phyloP scores from a whole-genome alignment of 139 green algal genomes.

The Nannochloris sp. region DNA sequence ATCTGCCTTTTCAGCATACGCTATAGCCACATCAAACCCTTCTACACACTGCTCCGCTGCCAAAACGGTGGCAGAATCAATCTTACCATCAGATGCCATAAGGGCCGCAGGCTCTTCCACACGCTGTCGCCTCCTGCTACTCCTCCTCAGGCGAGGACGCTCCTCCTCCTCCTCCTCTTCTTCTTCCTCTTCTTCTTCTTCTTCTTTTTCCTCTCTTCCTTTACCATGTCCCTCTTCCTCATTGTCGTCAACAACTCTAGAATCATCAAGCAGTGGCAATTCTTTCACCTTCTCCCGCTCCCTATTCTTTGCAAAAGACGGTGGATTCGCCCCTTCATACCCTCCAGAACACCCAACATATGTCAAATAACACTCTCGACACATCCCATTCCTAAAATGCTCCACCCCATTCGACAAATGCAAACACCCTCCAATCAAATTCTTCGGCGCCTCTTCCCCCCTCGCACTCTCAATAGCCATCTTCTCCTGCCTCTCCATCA shows the following conservation, averaged over 20 bases:
- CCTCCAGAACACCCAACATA: slow-evolving; percentile 49
- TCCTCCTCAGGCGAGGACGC: background rate
- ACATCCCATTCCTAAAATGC: slow-evolving; percentile 44
- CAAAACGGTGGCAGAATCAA: slow-evolving; percentile 1
- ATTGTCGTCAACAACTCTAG: background rate
- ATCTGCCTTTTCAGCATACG: slow-evolving; percentile 4
- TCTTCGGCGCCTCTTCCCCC: background rate
- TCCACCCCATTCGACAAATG: slow-evolving; percentile 4
- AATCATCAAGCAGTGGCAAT: background rate
- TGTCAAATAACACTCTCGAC: slow-evolving; percentile 42
- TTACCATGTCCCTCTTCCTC: background rate
- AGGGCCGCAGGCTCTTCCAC: background rate
- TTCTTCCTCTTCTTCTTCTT: background rate
- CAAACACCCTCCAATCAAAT: slow-evolving; percentile 10
- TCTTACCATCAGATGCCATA: slow-evolving; percentile 1
- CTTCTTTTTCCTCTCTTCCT: background rate
- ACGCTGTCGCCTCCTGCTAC: background rate
- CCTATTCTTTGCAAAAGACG: slow-evolving; percentile 34
- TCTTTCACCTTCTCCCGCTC: slow-evolving; percentile 4
- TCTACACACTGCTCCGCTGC: slow-evolving; percentile 1
- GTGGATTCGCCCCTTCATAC: slow-evolving; percentile 44
- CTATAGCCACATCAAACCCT: slow-evolving; percentile 4
- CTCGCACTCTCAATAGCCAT: background rate
- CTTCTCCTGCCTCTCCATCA: background rate
- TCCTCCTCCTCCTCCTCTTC: background rate